Base-by-base conservation (phyloP, 1,284 basidiomycete species). In the Coriolopsis trogii region DNA sequence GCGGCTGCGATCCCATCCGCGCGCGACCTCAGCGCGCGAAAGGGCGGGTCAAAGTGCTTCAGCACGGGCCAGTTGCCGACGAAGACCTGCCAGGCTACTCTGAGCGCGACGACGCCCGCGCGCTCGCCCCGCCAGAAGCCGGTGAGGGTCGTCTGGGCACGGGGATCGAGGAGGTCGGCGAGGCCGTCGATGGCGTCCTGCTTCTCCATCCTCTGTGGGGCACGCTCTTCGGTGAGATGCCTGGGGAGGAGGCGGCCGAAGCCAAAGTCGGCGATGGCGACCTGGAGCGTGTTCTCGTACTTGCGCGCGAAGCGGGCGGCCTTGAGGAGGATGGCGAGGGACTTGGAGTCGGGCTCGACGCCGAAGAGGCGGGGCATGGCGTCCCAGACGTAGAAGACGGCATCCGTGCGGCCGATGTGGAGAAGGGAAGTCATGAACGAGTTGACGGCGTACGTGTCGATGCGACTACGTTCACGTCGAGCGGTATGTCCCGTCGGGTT, bases 321-420 rank as follows among this genome's bases (percentile, higher is more conserved):
- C 40, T 81, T 76, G 33, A 91, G 75, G 13, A 92, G 62, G 46
- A 85, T 74, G 34, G 75, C 73, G 48, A 92, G 74, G 25, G 84
- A 80, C 37, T 70, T 65, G 2, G 73, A 65, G 49, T 86, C 79
- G 0, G 85, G 86, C 1, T 68, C 60, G 0, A 85, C 71, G 7
- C 69, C 74, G 64, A 85, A 91, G 4, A 87, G 61, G 0, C 64
- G 51, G 1, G 71, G 69, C 69, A 88, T 77, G 15, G 78, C 63
- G 18, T 83, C 81, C 82, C 85, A 91, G 6, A 91, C 59, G 36
- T 70, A 70, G 63, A 85, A 86, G 2, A 85, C 76, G 2, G 77
- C 66, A 57, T 86, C 84, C 0, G 84, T 85, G 4, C 84, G 76
- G 13, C 73, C 71, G 15, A 73, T 70, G 20, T 73, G 74, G 23